Percentiles rank a stretch among this genome's conserved stretches.
These are phyloP conservation scores for Eucalyptus cloeziana DNA, from an alignment of 345 rosid species.

Conservation along the genomic window DNA sequence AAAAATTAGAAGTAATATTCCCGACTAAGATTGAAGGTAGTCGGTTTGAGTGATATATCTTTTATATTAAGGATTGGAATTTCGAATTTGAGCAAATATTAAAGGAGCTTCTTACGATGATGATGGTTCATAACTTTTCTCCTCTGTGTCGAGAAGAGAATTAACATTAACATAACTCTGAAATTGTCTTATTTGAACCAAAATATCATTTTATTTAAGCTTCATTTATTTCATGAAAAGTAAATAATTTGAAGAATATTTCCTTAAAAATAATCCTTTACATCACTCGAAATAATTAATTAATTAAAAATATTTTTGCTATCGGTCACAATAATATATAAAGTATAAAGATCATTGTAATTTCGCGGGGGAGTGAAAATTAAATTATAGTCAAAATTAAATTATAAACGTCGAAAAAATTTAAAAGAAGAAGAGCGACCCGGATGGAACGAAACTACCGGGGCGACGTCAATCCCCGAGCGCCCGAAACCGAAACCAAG, in stretches of 20 bases:
- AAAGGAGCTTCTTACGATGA: not conserved
- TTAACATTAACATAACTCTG: rapidly evolving
- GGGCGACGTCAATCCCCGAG: not conserved
- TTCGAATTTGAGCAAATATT: not conserved
- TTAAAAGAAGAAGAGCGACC: not conserved
- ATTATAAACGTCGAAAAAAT: not conserved
- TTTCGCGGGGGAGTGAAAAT: not conserved
- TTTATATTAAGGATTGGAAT: not conserved
- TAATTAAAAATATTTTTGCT: too few species aligned
- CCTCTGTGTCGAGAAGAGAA: rapidly evolving
- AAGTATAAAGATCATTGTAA: not conserved
- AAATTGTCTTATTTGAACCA: rapidly evolving
- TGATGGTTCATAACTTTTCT: not conserved
- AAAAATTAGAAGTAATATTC: not conserved
- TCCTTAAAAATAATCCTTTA: rapidly evolving
- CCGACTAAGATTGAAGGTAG: rapidly evolving
- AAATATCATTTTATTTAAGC: rapidly evolving
- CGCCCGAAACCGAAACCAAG: not conserved
- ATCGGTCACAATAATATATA: too few species aligned
- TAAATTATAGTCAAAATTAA: not conserved
- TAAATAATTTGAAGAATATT: too few species aligned
- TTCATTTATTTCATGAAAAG: rapidly evolving
- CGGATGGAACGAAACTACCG: not conserved
- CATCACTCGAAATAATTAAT: too few species aligned
- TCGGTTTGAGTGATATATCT: rapidly evolving